Evolutionary conservation across 768 basidiomycete genomes (phyloP).

Genomic region (Xerocomus potaroensis): DNA sequence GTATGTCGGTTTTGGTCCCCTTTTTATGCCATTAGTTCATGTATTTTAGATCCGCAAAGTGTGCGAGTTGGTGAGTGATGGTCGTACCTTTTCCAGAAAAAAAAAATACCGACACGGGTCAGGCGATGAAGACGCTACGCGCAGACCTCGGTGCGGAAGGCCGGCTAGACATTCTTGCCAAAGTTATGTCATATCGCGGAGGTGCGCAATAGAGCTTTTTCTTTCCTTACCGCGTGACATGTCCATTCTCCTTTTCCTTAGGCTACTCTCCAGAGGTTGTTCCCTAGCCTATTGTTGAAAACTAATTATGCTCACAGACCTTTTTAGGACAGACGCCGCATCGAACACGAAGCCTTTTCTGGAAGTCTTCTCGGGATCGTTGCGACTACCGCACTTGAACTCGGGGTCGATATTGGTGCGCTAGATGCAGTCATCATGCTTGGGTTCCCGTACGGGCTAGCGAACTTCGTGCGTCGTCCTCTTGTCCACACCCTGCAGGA

Average conservation of each 20-base stretch:
- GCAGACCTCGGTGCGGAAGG: slow-evolving; percentile 70
- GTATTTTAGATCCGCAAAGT: slow-evolving; percentile 61
- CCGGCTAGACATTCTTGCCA: slow-evolving; percentile 66
- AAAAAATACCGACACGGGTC: slow-evolving; percentile 18
- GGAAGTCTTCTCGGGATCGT: slow-evolving; percentile 81
- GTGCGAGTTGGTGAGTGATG: slow-evolving; percentile 66
- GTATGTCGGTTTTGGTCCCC: slow-evolving; percentile 35
- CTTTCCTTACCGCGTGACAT: not conserved
- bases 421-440: slow-evolving; percentile 88
- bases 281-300: not conserved
- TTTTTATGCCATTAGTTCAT: not conserved
- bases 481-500: not conserved
- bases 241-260: slow-evolving; percentile 20
- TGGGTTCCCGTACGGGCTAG: slow-evolving; percentile 74
- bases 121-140: slow-evolving; percentile 80
- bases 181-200: slow-evolving; percentile 80
- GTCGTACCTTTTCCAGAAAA: not conserved
- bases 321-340: slow-evolving; percentile 68
- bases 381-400: slow-evolving; percentile 86
- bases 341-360: slow-evolving; percentile 84
- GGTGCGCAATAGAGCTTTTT: slow-evolving; percentile 39
- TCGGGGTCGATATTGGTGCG: slow-evolving; percentile 89
- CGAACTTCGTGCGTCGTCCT: slow-evolving; percentile 66
- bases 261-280: slow-evolving; percentile 71
- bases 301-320: not conserved